Evolutionary conservation across 1,284 basidiomycete species (phyloP).

Genomic region (Phellopilus nigrolimitatus): DNA sequence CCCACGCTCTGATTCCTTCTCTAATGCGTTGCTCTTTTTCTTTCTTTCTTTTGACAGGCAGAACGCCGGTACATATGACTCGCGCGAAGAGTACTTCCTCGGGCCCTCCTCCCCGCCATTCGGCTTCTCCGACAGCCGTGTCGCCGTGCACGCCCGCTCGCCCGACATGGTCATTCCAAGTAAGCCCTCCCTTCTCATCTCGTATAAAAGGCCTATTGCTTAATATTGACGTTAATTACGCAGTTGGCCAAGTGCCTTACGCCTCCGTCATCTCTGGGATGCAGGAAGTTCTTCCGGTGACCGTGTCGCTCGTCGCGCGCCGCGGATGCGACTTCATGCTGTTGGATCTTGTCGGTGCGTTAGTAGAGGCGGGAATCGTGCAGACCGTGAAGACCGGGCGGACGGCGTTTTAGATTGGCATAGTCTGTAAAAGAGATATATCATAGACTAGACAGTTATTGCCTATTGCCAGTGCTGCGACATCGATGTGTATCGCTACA

Average conservation of each 20-base stretch:
- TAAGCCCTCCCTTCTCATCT: not conserved
- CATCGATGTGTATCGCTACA: too few relatives aligned
- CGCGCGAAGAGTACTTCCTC: conserved; percentile 21
- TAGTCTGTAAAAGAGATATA: too few relatives aligned
- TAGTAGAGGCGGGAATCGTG: conserved; percentile 33
- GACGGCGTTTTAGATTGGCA: conserved; percentile 24
- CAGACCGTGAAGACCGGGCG: conserved; percentile 28
- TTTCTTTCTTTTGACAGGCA: conserved; percentile 1
- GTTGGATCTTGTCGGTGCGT: conserved; percentile 33
- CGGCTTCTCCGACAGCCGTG: conserved; percentile 30
- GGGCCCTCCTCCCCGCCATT: conserved; percentile 26
- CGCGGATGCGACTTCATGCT: conserved; percentile 39
- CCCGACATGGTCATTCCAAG: conserved; percentile 39
- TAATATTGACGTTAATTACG: not conserved
- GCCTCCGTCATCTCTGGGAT: conserved; percentile 36
- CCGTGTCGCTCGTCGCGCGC: conserved; percentile 34
- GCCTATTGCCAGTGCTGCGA: too few relatives aligned
- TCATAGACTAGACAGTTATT: too few relatives aligned
- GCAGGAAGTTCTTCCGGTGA: conserved; percentile 37
- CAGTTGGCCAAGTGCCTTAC: conserved; percentile 37
- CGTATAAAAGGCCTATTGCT: too few relatives aligned
- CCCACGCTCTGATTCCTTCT: too few relatives aligned
- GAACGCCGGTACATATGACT: conserved; percentile 6
- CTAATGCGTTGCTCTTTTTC: not conserved
- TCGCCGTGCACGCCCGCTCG: conserved; percentile 29